phyloP scores from a whole-genome alignment of 768 basidiomycete genomes.

The Xerocomus spinulosus region DNA sequence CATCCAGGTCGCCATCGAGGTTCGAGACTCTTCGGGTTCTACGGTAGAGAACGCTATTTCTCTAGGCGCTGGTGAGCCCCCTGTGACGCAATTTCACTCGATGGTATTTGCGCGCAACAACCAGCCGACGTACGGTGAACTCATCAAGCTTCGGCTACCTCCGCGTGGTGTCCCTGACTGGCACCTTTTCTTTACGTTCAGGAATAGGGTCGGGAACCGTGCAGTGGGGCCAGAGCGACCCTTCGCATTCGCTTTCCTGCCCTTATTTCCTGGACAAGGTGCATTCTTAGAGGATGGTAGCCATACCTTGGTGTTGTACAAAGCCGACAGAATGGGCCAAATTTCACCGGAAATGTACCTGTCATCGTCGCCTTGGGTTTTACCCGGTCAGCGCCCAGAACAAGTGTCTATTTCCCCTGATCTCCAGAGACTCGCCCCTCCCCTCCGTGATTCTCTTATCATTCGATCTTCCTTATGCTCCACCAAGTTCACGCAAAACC shows the following conservation, averaged over 20 bases:
- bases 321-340: constrained; percentile 64
- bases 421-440: constrained; percentile 59
- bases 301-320: constrained; percentile 80
- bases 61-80: constrained; percentile 81
- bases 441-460: constrained; percentile 70
- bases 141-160: constrained; percentile 83
- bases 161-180: constrained; percentile 63
- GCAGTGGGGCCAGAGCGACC: constrained; percentile 56
- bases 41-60: constrained; percentile 69
- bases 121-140: constrained; percentile 88
- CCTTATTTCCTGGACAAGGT: constrained; percentile 69
- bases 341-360: constrained; percentile 71
- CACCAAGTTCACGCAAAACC: constrained; percentile 87
- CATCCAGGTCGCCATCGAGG: constrained; percentile 89
- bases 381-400: constrained; percentile 55
- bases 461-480: constrained; percentile 91
- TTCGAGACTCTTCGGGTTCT: constrained; percentile 67
- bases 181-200: constrained; percentile 94
- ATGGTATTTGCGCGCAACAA: constrained; percentile 87
- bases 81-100: constrained; percentile 77
- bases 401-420: constrained; percentile 55
- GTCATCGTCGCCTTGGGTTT: constrained; percentile 56
- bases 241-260: constrained; percentile 91
- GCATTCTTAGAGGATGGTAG: constrained; percentile 88
- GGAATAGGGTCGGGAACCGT: constrained; percentile 61